Base-by-base conservation (phyloP, 2,329 filamentous ascomycete genomes). In the Fusarium praegraminearum region DNA sequence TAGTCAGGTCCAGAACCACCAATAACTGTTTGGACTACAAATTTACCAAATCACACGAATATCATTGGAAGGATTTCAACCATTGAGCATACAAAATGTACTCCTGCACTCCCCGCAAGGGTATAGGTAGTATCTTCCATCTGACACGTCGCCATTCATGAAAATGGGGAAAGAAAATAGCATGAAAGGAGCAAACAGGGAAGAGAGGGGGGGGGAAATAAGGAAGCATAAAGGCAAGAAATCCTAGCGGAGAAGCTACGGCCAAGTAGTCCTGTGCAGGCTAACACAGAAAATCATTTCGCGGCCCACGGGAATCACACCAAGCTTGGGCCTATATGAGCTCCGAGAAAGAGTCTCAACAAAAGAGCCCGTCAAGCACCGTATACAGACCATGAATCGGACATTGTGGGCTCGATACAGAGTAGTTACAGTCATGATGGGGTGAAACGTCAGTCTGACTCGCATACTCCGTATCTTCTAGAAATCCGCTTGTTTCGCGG, bases 141-240 rank as follows among this genome's bases (percentile, higher is more conserved):
- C 57, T 72, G 72, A 70, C 68, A 73, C 55, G 65, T 68, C 66
- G 65, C 57, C 33, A 43, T 41, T 33, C 15, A 22, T 22, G 44
- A 20, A 12, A 20, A 54, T 28, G 24, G 9, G 35, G 52, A 57
- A 49, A 57, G 45, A 44, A 67, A 63, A 33, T 22, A 54, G 24
- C 49, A 51, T 28, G 5, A 40, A 50, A 53, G 26, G 26, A 53
- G 28, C 20, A 18, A 22, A 32, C 41, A 41, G 44, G 30, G 41
- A 46, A 50, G 60, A 52, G 28, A 11, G 20, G 52, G 44, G 65
- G 53, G 16, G 30, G 16, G 7, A 30, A 18, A 43, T 18, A 28
- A 33, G n/a, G 41, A 47, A 32, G 30, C 28, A 38, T 18, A n/a
- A 35, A 26, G 24, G 26, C 22, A 32, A 20, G 40, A 26, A 54